A percentile compares a stretch with the other conserved stretches of the same genome.
Conservation (phyloP, 495 filamentous ascomycete genomes). For the Trichodelitschia bisporula region DNA sequence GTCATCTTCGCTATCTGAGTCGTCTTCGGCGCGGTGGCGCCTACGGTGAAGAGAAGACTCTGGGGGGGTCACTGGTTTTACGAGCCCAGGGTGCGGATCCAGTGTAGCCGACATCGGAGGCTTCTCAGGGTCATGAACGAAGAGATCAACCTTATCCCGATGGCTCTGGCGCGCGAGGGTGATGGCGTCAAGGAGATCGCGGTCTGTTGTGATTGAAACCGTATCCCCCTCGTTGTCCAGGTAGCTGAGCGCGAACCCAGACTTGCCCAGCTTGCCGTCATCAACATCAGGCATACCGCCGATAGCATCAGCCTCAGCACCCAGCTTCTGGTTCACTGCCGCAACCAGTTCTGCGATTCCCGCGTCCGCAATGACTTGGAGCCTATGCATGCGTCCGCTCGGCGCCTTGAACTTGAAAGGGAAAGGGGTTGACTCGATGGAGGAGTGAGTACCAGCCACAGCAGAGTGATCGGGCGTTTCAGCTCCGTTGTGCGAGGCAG, state of each 20-base stretch:
- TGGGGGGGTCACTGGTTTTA: slow-evolving; percentile 29
- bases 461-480: slow-evolving; percentile 50
- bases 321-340: slow-evolving; percentile 65
- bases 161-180: slow-evolving; percentile 47
- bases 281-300: slow-evolving; percentile 51
- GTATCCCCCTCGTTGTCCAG: slow-evolving; percentile 94
- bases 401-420: slow-evolving; percentile 99
- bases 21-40: slow-evolving; percentile 24
- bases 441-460: slow-evolving; percentile 23
- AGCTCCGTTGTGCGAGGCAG: slow-evolving; percentile 71
- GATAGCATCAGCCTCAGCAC: slow-evolving; percentile 61
- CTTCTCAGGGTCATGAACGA: slow-evolving; percentile 81
- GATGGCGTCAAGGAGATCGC: slow-evolving; percentile 80
- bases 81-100: slow-evolving; percentile 35
- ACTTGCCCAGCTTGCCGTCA: slow-evolving; percentile 51
- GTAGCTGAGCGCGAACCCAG: slow-evolving; percentile 89
- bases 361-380: slow-evolving; percentile 58
- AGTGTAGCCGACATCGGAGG: slow-evolving; percentile 44
- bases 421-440: slow-evolving; percentile 52
- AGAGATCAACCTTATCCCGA: slow-evolving; percentile 86
- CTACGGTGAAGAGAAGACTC: slow-evolving; percentile 28
- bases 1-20: slow-evolving; percentile 36
- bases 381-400: slow-evolving; percentile 77
- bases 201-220: slow-evolving; percentile 89
- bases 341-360: slow-evolving; percentile 64